A percentile compares a stretch with the other conserved stretches of the same genome.
Evolutionary conservation across 345 rosid genomes (phyloP).

Genomic region (Isatis tinctoria): DNA sequence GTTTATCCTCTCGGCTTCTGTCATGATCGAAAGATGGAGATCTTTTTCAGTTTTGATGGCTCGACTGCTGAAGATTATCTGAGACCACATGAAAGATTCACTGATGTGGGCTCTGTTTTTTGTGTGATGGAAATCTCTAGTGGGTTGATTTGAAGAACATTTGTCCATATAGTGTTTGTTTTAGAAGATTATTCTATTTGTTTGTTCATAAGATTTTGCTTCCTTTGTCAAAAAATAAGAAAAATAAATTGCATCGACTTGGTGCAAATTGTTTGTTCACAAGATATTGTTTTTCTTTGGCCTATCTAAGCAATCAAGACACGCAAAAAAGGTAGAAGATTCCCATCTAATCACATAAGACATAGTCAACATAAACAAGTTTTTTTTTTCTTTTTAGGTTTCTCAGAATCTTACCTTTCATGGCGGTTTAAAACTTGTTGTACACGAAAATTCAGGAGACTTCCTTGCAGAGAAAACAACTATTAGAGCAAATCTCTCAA

Average conservation of each 20-base stretch:
- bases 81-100: conserved; percentile 13
- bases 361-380: not conserved
- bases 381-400: not conserved
- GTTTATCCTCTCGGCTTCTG: conserved; percentile 24
- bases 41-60: not conserved
- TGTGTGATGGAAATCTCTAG: conserved; percentile 11
- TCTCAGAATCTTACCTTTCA: conserved; percentile 17
- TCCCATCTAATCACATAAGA: not conserved
- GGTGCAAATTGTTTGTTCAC: conserved; percentile 11
- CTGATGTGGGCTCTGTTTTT: not conserved
- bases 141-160: conserved; percentile 5
- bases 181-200: not conserved
- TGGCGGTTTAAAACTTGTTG: not conserved
- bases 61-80: conserved; percentile 8
- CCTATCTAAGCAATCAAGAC: not conserved
- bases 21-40: conserved; percentile 14
- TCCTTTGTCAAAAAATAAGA: not conserved
- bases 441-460: conserved; percentile 1
- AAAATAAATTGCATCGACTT: not conserved
- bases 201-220: conserved; percentile 3
- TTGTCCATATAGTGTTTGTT: conserved; percentile 9
- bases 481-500: conserved; percentile 46
- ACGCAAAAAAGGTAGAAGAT: not conserved
- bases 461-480: not conserved
- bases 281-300: not conserved